A percentile compares a stretch with the other conserved stretches of the same genome.
Evolutionary conservation across 345 rosid genomes (phyloP).

Genomic region (Rhodamnia rubescens): DNA sequence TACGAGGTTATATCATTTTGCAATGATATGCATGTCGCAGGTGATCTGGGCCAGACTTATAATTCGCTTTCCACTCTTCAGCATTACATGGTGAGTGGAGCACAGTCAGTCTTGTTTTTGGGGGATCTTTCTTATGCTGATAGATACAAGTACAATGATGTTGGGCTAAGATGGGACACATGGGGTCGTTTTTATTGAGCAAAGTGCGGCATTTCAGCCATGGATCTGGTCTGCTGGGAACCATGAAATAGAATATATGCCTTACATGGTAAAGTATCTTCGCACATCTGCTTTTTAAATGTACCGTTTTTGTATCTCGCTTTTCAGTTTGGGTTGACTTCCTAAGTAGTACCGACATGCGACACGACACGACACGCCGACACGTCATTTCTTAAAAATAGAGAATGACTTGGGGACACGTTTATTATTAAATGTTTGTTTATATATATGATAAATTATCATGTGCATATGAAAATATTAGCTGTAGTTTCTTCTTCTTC

Average conservation of each 20-base stretch:
- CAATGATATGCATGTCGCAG: slow-evolving; percentile 21
- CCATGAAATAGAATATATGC: slow-evolving; percentile 83
- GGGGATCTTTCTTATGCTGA: slow-evolving; percentile 97
- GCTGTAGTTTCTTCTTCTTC: too few species aligned
- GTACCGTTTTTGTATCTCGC: background rate
- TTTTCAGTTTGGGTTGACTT: background rate
- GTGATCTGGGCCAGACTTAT: slow-evolving; percentile 90
- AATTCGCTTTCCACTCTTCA: slow-evolving; percentile 78
- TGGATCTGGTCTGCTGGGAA: slow-evolving; percentile 95
- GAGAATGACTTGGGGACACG: too few species aligned
- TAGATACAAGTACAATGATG: slow-evolving; percentile 63
- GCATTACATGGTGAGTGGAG: slow-evolving; percentile 76
- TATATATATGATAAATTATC: too few species aligned
- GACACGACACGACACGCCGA: too few species aligned
- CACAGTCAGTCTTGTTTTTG: slow-evolving; percentile 61
- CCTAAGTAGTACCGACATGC: too few species aligned
- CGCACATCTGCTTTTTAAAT: background rate
- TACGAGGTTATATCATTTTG: background rate
- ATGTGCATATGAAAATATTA: too few species aligned
- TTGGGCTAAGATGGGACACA: slow-evolving; percentile 73
- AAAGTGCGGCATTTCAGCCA: slow-evolving; percentile 74
- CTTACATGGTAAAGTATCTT: slow-evolving; percentile 53
- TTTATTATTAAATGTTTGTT: too few species aligned
- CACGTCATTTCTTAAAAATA: too few species aligned
- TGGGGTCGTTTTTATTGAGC: slow-evolving; percentile 87